These are phyloP conservation scores for Lignosus rhinocerotis DNA, from an alignment of 1,284 basidiomycete species.

Conservation along the genomic window DNA sequence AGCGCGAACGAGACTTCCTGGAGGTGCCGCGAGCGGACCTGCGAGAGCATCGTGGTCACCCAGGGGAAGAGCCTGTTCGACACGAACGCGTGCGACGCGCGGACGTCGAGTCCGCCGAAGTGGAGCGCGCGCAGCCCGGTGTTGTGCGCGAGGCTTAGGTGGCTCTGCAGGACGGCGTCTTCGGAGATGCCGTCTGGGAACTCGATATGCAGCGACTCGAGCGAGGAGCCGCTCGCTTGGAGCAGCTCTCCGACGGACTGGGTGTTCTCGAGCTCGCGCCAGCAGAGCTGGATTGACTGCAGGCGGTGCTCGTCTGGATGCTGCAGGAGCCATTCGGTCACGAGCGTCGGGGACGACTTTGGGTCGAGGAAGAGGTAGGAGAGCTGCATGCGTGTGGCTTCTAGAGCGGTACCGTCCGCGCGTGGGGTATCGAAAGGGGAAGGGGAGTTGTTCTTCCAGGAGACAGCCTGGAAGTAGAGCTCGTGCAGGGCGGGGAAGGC, in stretches of 20 bases:
- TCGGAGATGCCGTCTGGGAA: slow-evolving; percentile 30
- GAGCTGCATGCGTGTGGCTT: slow-evolving; percentile 27
- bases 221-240: slow-evolving; percentile 31
- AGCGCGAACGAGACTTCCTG: slow-evolving; percentile 32
- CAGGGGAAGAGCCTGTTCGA: slow-evolving; percentile 31
- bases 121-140: slow-evolving; percentile 32
- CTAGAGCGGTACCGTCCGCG: neutral
- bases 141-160: slow-evolving; percentile 33
- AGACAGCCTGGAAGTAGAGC: slow-evolving; percentile 36
- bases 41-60: slow-evolving; percentile 29
- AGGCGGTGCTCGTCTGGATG: slow-evolving; percentile 31
- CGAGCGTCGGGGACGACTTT: slow-evolving; percentile 33
- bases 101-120: slow-evolving; percentile 33
- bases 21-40: slow-evolving; percentile 25
- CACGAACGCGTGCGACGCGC: slow-evolving; percentile 27
- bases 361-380: slow-evolving; percentile 35
- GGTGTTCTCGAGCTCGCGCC: slow-evolving; percentile 33
- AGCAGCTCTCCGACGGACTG: slow-evolving; percentile 32
- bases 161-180: slow-evolving; percentile 27
- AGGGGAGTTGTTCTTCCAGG: slow-evolving; percentile 31
- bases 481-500: slow-evolving; percentile 31
- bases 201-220: slow-evolving; percentile 33
- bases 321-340: slow-evolving; percentile 34
- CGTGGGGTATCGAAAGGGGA: slow-evolving; percentile 13
- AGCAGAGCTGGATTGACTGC: slow-evolving; percentile 35